Evolutionary conservation across 441 rosid genomes (phyloP), one percentile per base, ranked within the genome.

Genomic region (Breynia disticha): DNA sequence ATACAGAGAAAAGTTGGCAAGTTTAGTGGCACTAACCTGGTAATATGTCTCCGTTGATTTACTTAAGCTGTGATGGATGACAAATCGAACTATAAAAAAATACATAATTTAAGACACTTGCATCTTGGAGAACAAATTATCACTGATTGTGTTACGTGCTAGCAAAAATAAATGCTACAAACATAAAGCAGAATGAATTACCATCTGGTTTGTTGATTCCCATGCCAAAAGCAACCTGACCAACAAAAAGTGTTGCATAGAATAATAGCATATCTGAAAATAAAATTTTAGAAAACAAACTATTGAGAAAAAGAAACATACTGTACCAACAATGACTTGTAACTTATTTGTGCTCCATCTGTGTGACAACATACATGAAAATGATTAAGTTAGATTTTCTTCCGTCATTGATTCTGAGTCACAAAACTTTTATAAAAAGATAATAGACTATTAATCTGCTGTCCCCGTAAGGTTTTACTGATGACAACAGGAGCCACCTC

Each of bases 161-260:
- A 8, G 19, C 56, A 46, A 24, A 57, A 60, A 16, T 5, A 63
- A 41, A 48, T 1, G 19, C 13, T n/a, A 56, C 18, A 49, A 24
- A 57, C 19, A 54, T 17, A 28, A 20, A 4, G 37, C 37, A 35
- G 35, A 28, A 28, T 69, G 48, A 65, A 55, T 45, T 61, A 76
- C 90, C 98, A 81, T 93, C 98, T 54, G 98, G 98, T 68, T 93
- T 93, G 84, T 93, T 93, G 76, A 93, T 89, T 71, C 98, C 98
- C 98, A 93, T 93, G 22, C 98, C 98, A 81, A 93, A 93, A 44
- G 98, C 98, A 70, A 93, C 98, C 98, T 93, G 76, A 35, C 55
- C 66, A 41, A 37, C 15, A 72, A 64, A 48, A 50, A 48, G 18
- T 22, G 54, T 61, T 55, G 71, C 22, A 60, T 22, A 5, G 14